Base-by-base conservation (phyloP, 1,284 basidiomycete species). In the Rhodotorula glutinis region DNA sequence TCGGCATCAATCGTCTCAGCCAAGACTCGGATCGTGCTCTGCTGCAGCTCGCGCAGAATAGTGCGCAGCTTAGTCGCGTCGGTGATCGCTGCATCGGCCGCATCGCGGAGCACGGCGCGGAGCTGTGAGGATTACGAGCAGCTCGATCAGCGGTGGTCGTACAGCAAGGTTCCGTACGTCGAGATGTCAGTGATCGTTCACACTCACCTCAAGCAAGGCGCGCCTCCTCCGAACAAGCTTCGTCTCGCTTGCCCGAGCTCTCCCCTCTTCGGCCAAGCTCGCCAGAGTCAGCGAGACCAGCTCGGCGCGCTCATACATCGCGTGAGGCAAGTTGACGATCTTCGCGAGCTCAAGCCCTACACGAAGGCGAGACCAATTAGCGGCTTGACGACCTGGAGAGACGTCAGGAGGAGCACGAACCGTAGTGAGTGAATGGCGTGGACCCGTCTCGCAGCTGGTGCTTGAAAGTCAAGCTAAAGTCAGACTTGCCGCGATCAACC, bases 281-380 rank as follows among this genome's bases (percentile, higher is more conserved):
- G 82, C 80, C 11, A 95, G 82, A 25, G 80, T 81, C 17, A 80
- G 80, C 1, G 91, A 84, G 0, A 91, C 84, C 63, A 85, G 80
- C 65, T 79, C 82, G 10, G 84, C 87, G 76, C 87, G 86, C 2
- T 74, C 70, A 55, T 91, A 76, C 11, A 92, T 85, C 54, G 88
- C 83, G 0, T 78, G 72, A 0, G 92, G 92, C 0, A 96, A 81
- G 75, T 92, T 88, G 0, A 90, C 91, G 2, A 93, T 83, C 55
- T 85, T 84, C 21, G 92, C 91, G 30, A 94, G 83, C 72, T 93
- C 89, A 16, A 96, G 81, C 2, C 92, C 92, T 88, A 65, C 38
- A 49, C 33, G 33, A 29, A 46, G 27, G 21, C 0, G 53, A 4
- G 23, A 23, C 1, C 21, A 49, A 9, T 29, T 21, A 19, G n/a